These are phyloP conservation scores for Phytophthora agathidicida DNA, from an alignment of 352 stramenopile genomes.

Conservation along the genomic window DNA sequence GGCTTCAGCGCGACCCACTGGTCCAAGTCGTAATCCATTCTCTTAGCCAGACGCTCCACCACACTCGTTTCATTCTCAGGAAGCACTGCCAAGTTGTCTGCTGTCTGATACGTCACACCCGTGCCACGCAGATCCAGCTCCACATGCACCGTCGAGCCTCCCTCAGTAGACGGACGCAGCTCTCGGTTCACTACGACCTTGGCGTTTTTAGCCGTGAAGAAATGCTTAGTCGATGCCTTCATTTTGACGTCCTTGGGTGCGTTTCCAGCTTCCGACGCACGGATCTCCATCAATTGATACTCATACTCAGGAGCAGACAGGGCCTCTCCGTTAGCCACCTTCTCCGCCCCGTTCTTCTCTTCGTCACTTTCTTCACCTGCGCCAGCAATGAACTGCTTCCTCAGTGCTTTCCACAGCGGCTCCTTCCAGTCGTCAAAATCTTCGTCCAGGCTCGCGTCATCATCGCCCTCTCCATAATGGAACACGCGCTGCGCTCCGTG, in stretches of 20 bases:
- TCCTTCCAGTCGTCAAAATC: conserved; percentile 97
- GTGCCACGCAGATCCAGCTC: conserved; percentile 89
- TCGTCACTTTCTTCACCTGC: conserved; percentile 24
- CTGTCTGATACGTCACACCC: conserved; percentile 91
- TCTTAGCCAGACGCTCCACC: conserved; percentile 85
- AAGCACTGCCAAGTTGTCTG: conserved; percentile 95
- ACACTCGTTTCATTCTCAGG: conserved; percentile 84
- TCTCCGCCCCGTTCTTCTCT: conserved; percentile 9
- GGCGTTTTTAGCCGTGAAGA: conserved; percentile 85
- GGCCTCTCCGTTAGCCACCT: conserved; percentile 12
- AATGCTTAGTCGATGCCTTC: conserved; percentile 90
- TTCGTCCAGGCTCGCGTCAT: conserved; percentile 94
- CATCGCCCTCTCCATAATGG: conserved; percentile 95
- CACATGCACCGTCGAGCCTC: conserved; percentile 90
- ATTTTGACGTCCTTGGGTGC: conserved; percentile 44
- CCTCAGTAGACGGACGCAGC: conserved; percentile 78
- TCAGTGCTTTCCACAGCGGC: conserved; percentile 83
- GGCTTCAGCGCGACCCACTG: conserved; percentile 86
- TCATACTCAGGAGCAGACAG: conserved; percentile 57
- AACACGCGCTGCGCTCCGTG: conserved; percentile 88
- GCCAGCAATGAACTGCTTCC: conserved; percentile 62
- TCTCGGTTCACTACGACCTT: conserved; percentile 91
- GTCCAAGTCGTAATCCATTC: conserved; percentile 92
- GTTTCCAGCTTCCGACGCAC: conserved; percentile 20
- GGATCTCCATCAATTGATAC: conserved; percentile 62